Evolutionary conservation across 139 green algal genomes (phyloP), one percentile per base, ranked within the genome.

Genomic region (Choricystis sp.): DNA sequence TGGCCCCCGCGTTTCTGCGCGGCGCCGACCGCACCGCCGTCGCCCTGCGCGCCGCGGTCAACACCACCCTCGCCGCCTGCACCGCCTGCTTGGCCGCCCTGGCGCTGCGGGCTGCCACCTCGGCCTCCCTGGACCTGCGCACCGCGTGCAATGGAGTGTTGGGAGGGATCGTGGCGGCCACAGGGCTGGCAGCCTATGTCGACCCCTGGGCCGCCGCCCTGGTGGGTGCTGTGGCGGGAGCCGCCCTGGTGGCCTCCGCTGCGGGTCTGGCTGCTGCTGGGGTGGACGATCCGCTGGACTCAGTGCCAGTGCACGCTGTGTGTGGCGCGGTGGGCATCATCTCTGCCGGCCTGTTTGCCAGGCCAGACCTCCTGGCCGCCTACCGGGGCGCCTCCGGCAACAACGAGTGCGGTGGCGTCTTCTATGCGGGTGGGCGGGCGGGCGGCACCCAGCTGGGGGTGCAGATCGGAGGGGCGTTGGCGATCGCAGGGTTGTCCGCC

Each of bases 221-320:
- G 31, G 71, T 83, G 31, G 77, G 81, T 21, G 25, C 58, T 24
- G 25, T 86, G 14, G 78, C 57, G 1, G 74, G 66, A 3, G 19
- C 59, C 3, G 58, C 85, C 1, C 77, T 81, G 66, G 61, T 68
- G 20, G 26, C 22, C 14, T 28, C 67, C 1, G 57, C 66, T 56
- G 63, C 57, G 26, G 24, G 86, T 22, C 59, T 84, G 31, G 66
- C 74, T 4, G 64, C 49, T 31, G 57, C 86, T 19, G 62, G 68
- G 0, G 81, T 90, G 19, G 84, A 91, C 66, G 84, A 91, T 63
- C 84, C 84, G 0, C 68, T 91, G 19, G 73, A 83, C 26, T 76
- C 79, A 0, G 60, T 68, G 16, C 72, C 78, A 48, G 73, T 86
- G 31, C 80, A 86, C 62, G 73, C 79, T 24, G 75, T 76, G 61